phyloP scores from a whole-genome alignment of 2,329 filamentous ascomycete genomes.

The Cladosporium sp. region DNA sequence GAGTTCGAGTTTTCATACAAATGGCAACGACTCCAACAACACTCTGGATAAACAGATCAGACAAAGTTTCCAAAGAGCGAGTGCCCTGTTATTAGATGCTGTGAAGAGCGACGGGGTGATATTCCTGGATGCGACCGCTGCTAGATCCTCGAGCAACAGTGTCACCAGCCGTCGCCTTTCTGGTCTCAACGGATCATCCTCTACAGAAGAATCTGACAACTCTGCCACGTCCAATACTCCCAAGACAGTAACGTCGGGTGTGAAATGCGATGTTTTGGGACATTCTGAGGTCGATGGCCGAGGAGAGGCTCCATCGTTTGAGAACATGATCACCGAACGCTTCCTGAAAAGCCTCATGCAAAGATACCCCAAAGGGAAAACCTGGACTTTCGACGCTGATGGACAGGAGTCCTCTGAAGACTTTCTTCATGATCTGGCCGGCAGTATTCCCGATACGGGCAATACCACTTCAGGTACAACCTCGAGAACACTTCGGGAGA shows the following conservation, averaged over 20 bases:
- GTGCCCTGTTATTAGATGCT: constrained; percentile 47
- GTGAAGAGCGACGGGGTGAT: constrained; percentile 51
- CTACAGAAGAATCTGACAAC: neutral
- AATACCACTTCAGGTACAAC: neutral
- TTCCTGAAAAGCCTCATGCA: constrained; percentile 27
- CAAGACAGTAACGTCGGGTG: neutral
- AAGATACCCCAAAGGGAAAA: constrained; percentile 28
- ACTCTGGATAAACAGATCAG: constrained; percentile 3
- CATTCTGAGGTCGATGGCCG: constrained; percentile 14
- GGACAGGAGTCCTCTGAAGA: constrained; percentile 3
- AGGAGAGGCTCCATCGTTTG: neutral
- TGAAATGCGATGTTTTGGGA: neutral
- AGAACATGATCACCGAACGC: constrained; percentile 19
- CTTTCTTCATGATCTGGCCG: neutral
- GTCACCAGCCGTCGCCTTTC: neutral
- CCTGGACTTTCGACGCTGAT: constrained; percentile 29
- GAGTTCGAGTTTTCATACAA: neutral
- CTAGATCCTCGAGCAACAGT: constrained; percentile 16
- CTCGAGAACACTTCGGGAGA: constrained; percentile 20
- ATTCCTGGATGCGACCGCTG: constrained; percentile 40
- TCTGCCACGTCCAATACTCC: neutral
- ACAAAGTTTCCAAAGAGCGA: constrained; percentile 6
- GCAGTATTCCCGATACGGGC: neutral
- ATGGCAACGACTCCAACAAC: neutral
- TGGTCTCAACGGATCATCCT: neutral